Evolutionary conservation across 768 basidiomycete species (phyloP).

Genomic region (Pisolithus orientalis): DNA sequence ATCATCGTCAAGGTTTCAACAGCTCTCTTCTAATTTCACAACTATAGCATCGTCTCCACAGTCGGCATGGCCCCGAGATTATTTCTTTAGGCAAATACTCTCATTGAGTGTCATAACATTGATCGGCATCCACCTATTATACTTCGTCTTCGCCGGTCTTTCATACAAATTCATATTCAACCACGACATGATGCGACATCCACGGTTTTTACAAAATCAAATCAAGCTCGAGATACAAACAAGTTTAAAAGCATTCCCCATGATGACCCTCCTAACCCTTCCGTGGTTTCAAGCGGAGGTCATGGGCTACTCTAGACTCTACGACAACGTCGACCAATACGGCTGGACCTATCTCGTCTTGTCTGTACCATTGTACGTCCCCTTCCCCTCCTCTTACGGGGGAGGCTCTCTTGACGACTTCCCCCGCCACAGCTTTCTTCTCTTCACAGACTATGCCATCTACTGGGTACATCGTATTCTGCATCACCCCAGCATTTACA

Average conservation of each 20-base stretch:
- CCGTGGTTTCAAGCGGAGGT: slow-evolving; percentile 96
- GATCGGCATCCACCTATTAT: slow-evolving; percentile 77
- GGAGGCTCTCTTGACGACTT: neutral
- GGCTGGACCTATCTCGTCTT: slow-evolving; percentile 67
- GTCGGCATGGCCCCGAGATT: slow-evolving; percentile 84
- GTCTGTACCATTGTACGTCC: slow-evolving; percentile 62
- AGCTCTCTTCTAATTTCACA: slow-evolving; percentile 33
- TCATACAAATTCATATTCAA: slow-evolving; percentile 90
- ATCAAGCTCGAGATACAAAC: slow-evolving; percentile 70
- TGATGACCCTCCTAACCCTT: slow-evolving; percentile 76
- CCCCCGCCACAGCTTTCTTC: slow-evolving; percentile 48
- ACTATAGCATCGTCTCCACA: slow-evolving; percentile 31
- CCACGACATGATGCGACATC: slow-evolving; percentile 92
- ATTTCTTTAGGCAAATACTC: slow-evolving; percentile 68
- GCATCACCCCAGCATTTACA: slow-evolving; percentile 84
- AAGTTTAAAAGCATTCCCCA: slow-evolving; percentile 74
- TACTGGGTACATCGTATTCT: slow-evolving; percentile 96
- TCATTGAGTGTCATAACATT: slow-evolving; percentile 70
- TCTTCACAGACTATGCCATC: slow-evolving; percentile 89
- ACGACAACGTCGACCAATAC: slow-evolving; percentile 72
- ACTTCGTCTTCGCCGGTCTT: slow-evolving; percentile 81
- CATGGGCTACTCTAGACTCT: slow-evolving; percentile 74
- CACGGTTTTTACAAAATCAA: slow-evolving; percentile 88
- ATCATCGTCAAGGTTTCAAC: slow-evolving; percentile 19
- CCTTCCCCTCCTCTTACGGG: neutral